These are phyloP conservation scores for Crithidia fasciculata DNA, from an alignment of 208 protist genomes.

Conservation along the genomic window DNA sequence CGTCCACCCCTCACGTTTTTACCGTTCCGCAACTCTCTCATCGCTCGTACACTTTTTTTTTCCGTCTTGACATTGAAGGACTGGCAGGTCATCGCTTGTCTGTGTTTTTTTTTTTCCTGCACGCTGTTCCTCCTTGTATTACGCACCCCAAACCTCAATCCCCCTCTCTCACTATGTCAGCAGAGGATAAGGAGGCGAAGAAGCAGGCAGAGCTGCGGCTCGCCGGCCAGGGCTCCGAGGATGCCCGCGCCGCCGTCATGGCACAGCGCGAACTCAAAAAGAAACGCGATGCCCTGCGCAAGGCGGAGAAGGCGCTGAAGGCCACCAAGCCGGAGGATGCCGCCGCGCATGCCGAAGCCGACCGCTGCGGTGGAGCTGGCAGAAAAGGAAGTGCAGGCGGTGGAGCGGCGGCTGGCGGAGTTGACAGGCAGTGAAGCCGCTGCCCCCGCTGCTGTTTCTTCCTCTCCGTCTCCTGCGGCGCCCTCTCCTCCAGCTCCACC, in stretches of 20 bases:
- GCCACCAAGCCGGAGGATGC: conserved; percentile 27
- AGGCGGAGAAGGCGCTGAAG: conserved; percentile 51
- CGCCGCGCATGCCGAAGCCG: not conserved
- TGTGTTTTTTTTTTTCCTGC: not conserved
- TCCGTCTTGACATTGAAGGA: too few species aligned
- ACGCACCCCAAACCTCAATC: too few species aligned
- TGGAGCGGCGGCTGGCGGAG: conserved; percentile 21
- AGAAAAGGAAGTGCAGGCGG: conserved; percentile 8
- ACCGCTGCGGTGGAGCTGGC: conserved; percentile 3
- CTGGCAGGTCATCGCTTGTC: too few species aligned
- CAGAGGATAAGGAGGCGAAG: conserved; percentile 28
- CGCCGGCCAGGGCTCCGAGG: conserved; percentile 39
- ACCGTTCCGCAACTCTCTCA: not conserved
- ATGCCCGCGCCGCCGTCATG: conserved; percentile 37
- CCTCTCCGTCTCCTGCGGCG: not conserved
- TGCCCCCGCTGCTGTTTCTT: not conserved
- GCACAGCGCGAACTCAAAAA: conserved; percentile 58
- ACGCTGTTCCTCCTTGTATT: too few species aligned
- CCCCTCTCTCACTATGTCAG: not conserved
- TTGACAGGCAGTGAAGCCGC: conserved; percentile 1
- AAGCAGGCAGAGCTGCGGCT: conserved; percentile 31
- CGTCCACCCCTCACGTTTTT: too few species aligned
- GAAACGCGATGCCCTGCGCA: conserved; percentile 51
- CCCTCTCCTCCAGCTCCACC: not conserved
- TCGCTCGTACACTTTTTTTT: not conserved